phyloP scores from a whole-genome alignment of 2,329 filamentous ascomycete species.

The Zarea fungicola region DNA sequence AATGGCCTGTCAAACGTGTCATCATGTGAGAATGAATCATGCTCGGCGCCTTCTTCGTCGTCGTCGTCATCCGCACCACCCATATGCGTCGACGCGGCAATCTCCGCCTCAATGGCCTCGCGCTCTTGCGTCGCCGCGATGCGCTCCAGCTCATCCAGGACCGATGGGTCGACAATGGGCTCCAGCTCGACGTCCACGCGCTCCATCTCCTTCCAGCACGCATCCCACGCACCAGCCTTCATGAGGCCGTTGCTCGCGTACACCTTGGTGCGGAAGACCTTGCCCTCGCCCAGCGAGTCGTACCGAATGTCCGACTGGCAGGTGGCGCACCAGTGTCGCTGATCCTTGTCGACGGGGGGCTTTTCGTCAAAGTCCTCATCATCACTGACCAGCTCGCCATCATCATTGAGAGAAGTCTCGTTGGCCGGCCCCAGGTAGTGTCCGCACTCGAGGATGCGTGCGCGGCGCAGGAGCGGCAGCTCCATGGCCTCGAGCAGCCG shows the following conservation, averaged over 20 bases:
- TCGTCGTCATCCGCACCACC: slow-evolving; percentile 9
- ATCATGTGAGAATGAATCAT: slow-evolving; percentile 18
- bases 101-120: slow-evolving; percentile 27
- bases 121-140: slow-evolving; percentile 43
- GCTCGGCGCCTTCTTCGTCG: background rate
- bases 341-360: slow-evolving; percentile 19
- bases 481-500: slow-evolving; percentile 70
- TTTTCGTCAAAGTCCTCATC: slow-evolving; percentile 34
- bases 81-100: slow-evolving; percentile 19
- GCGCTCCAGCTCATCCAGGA: slow-evolving; percentile 57
- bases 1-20: slow-evolving; percentile 12
- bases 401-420: slow-evolving; percentile 36
- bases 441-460: slow-evolving; percentile 67
- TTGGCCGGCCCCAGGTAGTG: slow-evolving; percentile 66
- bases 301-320: slow-evolving; percentile 51
- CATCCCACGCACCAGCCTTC: slow-evolving; percentile 84
- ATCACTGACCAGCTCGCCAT: slow-evolving; percentile 44
- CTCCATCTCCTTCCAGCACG: slow-evolving; percentile 97
- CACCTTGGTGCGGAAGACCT: slow-evolving; percentile 74
- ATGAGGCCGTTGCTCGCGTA: slow-evolving; percentile 95
- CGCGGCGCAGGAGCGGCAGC: slow-evolving; percentile 57
- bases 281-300: slow-evolving; percentile 47
- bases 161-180: slow-evolving; percentile 58
- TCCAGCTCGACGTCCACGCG: slow-evolving; percentile 91
- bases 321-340: slow-evolving; percentile 51